Base-by-base conservation (phyloP, 768 basidiomycete species). In the Daedaleopsis sinensis region DNA sequence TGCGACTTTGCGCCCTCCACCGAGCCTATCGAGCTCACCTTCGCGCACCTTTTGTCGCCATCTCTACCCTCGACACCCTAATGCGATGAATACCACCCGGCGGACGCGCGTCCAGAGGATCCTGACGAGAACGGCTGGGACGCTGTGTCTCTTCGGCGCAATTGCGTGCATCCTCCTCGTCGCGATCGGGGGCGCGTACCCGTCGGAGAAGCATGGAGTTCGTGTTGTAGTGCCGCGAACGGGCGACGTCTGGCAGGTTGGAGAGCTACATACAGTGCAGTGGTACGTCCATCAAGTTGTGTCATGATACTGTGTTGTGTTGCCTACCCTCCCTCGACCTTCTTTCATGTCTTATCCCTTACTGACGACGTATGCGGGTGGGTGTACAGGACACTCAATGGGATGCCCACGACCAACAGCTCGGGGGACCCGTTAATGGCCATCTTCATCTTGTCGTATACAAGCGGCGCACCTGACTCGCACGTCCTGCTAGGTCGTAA, bases 231-330 rank as follows among this genome's bases (percentile, higher is more conserved):
- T 44, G 12, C 62, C 62, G 23, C 55, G 51, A n/a, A 51, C 55
- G 44, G 62, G 58, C 6, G 62, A 64, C 13, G 55, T 57, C 10
- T 64, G 62, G 62, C 54, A 59, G 18, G 58, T 59, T n/a, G 62
- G 62, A 12, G 62, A 59, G 54, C 12, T 59, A 43, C 62, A 57
- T 39, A 64, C 58, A 15, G 62, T 59, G 21, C 58, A 64, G 21
- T 64, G 62, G 58, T 59, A 27, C 55, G 58, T 55, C 27, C 10
- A 5, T 9, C 1, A 8, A 19, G 16, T 23, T n/a, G 23, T 23
- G 27, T 23, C 6, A 16, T 32, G 35, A 9, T 32, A 3, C 4
- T 32, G 27, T 32, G 27, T 7, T 32, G 27, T 32, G 27, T 32
- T 32, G 27, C 27, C 27, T 32, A 32, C 27, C 27, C 27, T 7